Conservation (phyloP, 208 protist species). For the Acanthamoeba healyi region DNA sequence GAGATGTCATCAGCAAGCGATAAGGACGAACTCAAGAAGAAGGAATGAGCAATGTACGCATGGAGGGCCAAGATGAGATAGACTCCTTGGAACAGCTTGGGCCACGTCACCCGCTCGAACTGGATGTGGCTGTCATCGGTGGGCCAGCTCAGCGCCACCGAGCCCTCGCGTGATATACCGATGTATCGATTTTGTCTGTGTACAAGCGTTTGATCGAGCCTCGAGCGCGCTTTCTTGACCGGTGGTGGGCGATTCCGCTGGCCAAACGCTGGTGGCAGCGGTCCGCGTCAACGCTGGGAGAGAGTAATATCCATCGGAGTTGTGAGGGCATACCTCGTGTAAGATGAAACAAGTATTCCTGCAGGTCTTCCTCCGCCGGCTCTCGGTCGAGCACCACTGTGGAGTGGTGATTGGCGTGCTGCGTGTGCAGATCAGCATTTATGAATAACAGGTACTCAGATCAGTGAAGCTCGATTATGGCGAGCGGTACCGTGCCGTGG, state of each 20-base stretch:
- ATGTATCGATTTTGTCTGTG: conserved; percentile 55
- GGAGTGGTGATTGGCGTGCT: conserved; percentile 51
- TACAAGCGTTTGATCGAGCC: not conserved
- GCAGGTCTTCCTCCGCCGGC: not conserved
- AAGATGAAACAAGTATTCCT: conserved; percentile 67
- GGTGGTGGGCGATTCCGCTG: conserved; percentile 37
- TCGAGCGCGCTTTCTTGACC: not conserved
- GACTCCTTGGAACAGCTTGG: conserved; percentile 66
- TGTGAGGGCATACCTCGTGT: not conserved
- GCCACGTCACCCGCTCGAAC: conserved; percentile 48
- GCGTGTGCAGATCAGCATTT: not conserved
- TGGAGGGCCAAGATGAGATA: conserved; percentile 51
- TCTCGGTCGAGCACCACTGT: conserved; percentile 35
- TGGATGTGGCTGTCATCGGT: conserved; percentile 15
- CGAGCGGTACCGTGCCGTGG: conserved; percentile 54
- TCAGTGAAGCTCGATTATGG: too few species aligned
- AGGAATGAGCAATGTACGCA: not conserved
- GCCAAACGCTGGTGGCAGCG: too few species aligned
- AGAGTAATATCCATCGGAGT: not conserved
- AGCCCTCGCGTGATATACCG: conserved; percentile 46
- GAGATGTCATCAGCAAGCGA: too few species aligned
- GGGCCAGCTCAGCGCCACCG: conserved; percentile 61
- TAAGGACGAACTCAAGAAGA: too few species aligned
- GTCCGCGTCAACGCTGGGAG: not conserved
- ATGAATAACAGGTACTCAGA: too few species aligned